Percentiles rank a stretch among this genome's conserved stretches.
Evolutionary conservation across 352 stramenopile species (phyloP).

Genomic region (Phytophthora rubi): DNA sequence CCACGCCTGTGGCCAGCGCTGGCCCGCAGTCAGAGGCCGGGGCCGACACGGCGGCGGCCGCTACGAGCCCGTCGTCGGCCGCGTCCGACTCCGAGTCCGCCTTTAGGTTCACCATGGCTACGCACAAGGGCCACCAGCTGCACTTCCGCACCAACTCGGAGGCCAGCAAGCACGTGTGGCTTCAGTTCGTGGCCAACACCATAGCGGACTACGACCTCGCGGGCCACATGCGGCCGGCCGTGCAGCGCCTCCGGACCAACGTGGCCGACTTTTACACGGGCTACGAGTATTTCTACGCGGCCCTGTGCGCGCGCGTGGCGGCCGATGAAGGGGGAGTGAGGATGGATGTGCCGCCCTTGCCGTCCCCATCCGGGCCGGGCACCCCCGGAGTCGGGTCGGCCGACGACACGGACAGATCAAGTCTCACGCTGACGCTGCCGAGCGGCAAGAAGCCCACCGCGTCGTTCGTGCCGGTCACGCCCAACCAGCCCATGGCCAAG

Average conservation of each 20-base stretch:
- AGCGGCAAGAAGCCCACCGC: constrained; percentile 59
- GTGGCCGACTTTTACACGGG: constrained; percentile 78
- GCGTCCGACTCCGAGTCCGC: constrained; percentile 37
- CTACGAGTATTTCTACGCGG: constrained; percentile 78
- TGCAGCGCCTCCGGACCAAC: constrained; percentile 49
- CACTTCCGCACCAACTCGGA: constrained; percentile 88
- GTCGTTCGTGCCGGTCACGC: constrained; percentile 52
- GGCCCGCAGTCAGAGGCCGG: constrained; percentile 1
- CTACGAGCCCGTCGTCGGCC: constrained; percentile 5
- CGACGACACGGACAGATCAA: constrained; percentile 38
- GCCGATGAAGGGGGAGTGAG: constrained; percentile 36
- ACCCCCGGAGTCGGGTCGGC: constrained; percentile 10
- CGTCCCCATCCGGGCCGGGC: constrained; percentile 7
- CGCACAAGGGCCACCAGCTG: constrained; percentile 84
- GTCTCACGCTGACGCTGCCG: constrained; percentile 16
- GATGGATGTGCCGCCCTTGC: constrained; percentile 18
- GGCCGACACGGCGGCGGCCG: neutral
- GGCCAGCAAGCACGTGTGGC: constrained; percentile 82
- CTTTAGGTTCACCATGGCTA: constrained; percentile 86
- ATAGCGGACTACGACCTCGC: constrained; percentile 58
- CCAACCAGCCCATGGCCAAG: constrained; percentile 62
- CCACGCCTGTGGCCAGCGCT: constrained; percentile 19
- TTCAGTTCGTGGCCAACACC: constrained; percentile 74
- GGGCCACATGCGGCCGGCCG: constrained; percentile 36
- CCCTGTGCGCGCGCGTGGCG: constrained; percentile 62